These are phyloP conservation scores for Tripidium arundinaceum DNA, from an alignment of 202 grass and related monocot genomes.

Conservation along the genomic window DNA sequence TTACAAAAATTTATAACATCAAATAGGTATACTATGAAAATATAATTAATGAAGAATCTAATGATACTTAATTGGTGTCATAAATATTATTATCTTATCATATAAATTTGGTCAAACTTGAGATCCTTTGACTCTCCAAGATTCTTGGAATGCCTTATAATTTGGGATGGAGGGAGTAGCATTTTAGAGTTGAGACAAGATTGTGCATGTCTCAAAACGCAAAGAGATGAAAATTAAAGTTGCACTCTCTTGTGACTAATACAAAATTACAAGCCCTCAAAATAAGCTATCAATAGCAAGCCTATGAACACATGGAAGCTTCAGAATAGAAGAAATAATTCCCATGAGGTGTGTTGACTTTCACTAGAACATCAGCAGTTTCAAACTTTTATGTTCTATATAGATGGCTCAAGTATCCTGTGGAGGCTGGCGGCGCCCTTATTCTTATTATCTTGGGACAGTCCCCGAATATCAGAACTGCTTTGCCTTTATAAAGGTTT, in stretches of 20 bases:
- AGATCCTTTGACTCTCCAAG: too few species aligned
- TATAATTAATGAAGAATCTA: too few species aligned
- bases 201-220: not conserved
- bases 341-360: not conserved
- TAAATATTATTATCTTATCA: too few species aligned
- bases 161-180: too few species aligned
- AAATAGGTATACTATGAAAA: too few species aligned
- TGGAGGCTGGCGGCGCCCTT: slow-evolving; percentile 88
- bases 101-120: too few species aligned
- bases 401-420: slow-evolving; percentile 80
- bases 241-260: not conserved
- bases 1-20: too few species aligned
- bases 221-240: not conserved
- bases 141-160: too few species aligned
- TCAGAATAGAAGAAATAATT: slow-evolving; percentile 21
- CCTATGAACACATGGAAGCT: not conserved
- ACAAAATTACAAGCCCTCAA: slow-evolving; percentile 10
- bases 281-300: not conserved
- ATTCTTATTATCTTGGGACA: slow-evolving; percentile 78
- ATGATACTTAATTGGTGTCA: too few species aligned
- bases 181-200: not conserved
- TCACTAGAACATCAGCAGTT: slow-evolving; percentile 4
- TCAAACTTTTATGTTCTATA: slow-evolving; percentile 5
- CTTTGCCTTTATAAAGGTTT: slow-evolving; percentile 91
- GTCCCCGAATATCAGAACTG: slow-evolving; percentile 71